Base-by-base conservation (phyloP, 768 basidiomycete genomes). In the Pholiota conissans region DNA sequence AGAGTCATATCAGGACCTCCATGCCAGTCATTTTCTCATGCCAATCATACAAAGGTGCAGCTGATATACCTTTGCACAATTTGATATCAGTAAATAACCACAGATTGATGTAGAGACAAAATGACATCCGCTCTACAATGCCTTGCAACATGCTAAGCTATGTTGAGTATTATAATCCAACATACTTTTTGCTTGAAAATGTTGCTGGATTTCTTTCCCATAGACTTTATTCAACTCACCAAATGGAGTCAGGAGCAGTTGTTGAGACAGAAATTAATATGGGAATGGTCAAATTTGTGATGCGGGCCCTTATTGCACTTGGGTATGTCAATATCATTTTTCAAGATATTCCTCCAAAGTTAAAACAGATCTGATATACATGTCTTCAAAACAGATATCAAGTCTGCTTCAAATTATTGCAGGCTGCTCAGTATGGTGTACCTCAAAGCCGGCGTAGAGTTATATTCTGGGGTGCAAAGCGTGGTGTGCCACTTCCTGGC, bases 1-100 rank as follows among this genome's bases (percentile, higher is more conserved):
- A n/a, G n/a, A n/a, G n/a, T n/a, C n/a, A n/a, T n/a, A 22, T 6
- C 55, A 89, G 89, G 89, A 3, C 88, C 89, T 3, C 90, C 90
- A 11, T 91, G 90, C 63, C 90, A 91, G 61, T 81, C 85, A 2
- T 91, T 90, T 62, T 86, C 84, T 58, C 63, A 71, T 0, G 85
- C 85, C 57, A 91, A 91, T 55, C 83, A 84, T 58, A 68, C 72
- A 34, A 84, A 83, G 66, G 87, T 85, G 57, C 65, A n/a, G 63
- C 45, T 45, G 6, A 45, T 13, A 32, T 6, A 6, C 30, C 30
- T 32, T 6, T 13, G 6, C 30, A n/a, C n/a, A n/a, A n/a, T n/a
- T n/a, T n/a, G n/a, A n/a, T n/a, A n/a, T n/a, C n/a, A n/a, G n/a
- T n/a, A n/a, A n/a, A n/a, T n/a, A n/a, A n/a, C n/a, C n/a, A n/a